These are phyloP conservation scores for Colletotrichum nymphaeae DNA, from an alignment of 2,329 filamentous ascomycete species.

Conservation along the genomic window DNA sequence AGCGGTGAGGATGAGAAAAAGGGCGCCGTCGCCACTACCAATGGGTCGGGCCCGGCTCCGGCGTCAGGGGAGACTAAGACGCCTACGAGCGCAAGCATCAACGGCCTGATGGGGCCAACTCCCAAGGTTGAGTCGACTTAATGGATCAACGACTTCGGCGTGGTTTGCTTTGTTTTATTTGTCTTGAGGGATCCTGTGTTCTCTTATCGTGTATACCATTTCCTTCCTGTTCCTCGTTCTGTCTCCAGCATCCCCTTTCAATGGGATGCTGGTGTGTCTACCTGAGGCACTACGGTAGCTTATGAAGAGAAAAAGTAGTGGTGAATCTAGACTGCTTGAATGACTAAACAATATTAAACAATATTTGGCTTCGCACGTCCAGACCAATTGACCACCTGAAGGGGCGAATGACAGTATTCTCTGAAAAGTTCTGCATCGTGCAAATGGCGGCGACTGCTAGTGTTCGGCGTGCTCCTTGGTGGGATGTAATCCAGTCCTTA, in stretches of 20 bases:
- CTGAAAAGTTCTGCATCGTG: background rate
- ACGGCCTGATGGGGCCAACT: slow-evolving; percentile 57
- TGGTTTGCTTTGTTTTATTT: slow-evolving; percentile 27
- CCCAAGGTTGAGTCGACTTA: slow-evolving; percentile 59
- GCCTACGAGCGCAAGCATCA: slow-evolving; percentile 60
- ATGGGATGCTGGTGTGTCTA: slow-evolving; percentile 7
- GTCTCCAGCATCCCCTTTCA: slow-evolving; percentile 11
- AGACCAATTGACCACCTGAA: background rate
- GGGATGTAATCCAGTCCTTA: background rate
- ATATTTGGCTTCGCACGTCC: background rate
- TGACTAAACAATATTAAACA: background rate
- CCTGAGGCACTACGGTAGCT: slow-evolving; percentile 28
- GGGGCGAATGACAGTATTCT: background rate
- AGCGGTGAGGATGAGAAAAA: slow-evolving; percentile 89
- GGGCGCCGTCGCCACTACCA: slow-evolving; percentile 48
- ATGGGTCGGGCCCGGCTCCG: slow-evolving; percentile 58
- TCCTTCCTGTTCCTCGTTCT: slow-evolving; percentile 20
- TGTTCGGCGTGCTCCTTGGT: background rate
- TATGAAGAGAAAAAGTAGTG: slow-evolving; percentile 25
- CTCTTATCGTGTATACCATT: slow-evolving; percentile 38
- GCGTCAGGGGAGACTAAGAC: slow-evolving; percentile 65
- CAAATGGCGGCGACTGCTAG: background rate
- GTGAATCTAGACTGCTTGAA: background rate
- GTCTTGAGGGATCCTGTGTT: slow-evolving; percentile 24
- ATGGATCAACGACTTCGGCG: slow-evolving; percentile 25